Evolutionary conservation across 139 green algal genomes (phyloP).

Genomic region (Mesotaenium endlicherianum): DNA sequence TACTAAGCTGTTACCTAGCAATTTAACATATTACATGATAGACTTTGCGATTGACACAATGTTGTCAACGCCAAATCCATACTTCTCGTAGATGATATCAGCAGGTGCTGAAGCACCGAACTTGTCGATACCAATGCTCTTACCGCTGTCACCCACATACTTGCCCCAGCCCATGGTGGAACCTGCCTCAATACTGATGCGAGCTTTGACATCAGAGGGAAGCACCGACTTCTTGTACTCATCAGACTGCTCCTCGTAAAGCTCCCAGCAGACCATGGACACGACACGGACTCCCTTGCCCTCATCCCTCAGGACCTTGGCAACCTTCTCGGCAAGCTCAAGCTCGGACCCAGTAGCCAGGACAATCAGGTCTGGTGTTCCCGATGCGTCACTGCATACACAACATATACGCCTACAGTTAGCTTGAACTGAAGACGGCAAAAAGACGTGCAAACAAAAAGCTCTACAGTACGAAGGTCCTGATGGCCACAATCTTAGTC

Average conservation of each 20-base stretch:
- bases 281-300: conserved; percentile 91
- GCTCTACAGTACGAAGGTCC: too few species aligned
- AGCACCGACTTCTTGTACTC: conserved; percentile 68
- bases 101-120: conserved; percentile 93
- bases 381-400: conserved; percentile 39
- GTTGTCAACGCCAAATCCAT: conserved; percentile 81
- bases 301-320: conserved; percentile 73
- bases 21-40: conserved; percentile 46
- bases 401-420: too few species aligned
- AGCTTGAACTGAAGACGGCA: too few species aligned
- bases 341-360: conserved; percentile 95
- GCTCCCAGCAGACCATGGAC: conserved; percentile 93
- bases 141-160: conserved; percentile 77
- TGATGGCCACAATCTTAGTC: too few species aligned
- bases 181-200: conserved; percentile 90
- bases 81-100: conserved; percentile 90
- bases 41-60: conserved; percentile 77
- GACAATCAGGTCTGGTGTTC: conserved; percentile 84
- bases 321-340: conserved; percentile 78
- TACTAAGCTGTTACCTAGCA: background rate
- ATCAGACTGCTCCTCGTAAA: conserved; percentile 89
- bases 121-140: conserved; percentile 82
- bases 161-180: conserved; percentile 89
- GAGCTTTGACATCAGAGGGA: conserved; percentile 66
- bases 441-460: too few species aligned